These are phyloP conservation scores for Sporothrix mexicana DNA, from an alignment of 2,329 filamentous ascomycete genomes.

Conservation along the genomic window DNA sequence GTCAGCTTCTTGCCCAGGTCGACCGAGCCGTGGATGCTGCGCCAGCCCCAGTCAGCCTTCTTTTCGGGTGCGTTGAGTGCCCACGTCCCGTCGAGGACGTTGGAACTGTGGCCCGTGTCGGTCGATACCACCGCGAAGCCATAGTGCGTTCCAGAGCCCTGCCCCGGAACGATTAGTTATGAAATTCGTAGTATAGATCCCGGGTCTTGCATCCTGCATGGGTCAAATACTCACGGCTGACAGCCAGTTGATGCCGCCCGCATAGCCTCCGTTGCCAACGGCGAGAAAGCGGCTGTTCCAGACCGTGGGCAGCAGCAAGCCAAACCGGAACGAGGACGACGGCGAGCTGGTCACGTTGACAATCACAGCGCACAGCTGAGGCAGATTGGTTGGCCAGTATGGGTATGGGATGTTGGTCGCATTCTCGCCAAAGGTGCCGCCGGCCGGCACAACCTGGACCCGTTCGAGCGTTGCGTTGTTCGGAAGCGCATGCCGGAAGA, in stretches of 20 bases:
- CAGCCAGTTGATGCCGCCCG: conserved; percentile 46
- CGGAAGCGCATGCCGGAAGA: conserved; percentile 10
- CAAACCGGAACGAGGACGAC: conserved; percentile 43
- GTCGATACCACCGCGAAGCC: conserved; percentile 52
- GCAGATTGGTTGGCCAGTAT: conserved; percentile 42
- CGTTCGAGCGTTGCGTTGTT: conserved; percentile 34
- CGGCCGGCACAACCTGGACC: conserved; percentile 35
- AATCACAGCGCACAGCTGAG: conserved; percentile 45
- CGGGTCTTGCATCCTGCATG: neutral
- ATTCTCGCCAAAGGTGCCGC: conserved; percentile 40
- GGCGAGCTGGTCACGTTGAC: conserved; percentile 43
- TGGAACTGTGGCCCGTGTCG: conserved; percentile 52
- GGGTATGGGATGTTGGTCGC: conserved; percentile 40
- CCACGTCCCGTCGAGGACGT: conserved; percentile 45
- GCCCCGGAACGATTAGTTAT: conserved; percentile 33
- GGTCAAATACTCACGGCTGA: neutral
- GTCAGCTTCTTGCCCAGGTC: conserved; percentile 55
- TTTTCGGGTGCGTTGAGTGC: conserved; percentile 47
- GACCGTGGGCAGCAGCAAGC: conserved; percentile 43
- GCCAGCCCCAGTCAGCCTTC: conserved; percentile 48
- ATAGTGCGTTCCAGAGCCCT: conserved; percentile 43
- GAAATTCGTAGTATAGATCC: neutral
- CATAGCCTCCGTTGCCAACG: conserved; percentile 45
- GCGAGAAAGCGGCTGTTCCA: conserved; percentile 46
- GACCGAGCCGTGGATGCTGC: conserved; percentile 56